Conservation (phyloP, 106 monocot species). For the Agapanthus africanus region DNA sequence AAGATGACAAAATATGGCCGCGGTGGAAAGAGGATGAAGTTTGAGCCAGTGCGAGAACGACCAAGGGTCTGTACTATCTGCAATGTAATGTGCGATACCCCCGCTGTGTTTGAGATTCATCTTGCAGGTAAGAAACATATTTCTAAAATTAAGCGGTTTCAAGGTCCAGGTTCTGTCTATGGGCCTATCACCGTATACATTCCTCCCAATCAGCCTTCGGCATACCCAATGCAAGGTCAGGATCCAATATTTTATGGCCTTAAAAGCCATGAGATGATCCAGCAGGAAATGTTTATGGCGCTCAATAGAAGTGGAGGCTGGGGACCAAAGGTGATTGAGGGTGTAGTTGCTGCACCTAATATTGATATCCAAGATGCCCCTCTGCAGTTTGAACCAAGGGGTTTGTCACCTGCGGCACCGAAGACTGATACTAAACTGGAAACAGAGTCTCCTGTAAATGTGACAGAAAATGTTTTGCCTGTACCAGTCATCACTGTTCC, state of each 20-base stretch:
- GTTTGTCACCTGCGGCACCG: no score
- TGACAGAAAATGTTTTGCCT: no score
- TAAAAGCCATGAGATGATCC: constrained; percentile 5
- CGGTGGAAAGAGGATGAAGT: constrained; percentile 35
- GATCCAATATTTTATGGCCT: constrained; percentile 49
- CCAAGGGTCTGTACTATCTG: constrained; percentile 55
- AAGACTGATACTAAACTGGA: no score
- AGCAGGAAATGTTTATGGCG: not conserved
- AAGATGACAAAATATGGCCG: constrained; percentile 17
- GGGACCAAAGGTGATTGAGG: no score
- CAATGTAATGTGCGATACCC: constrained; percentile 48
- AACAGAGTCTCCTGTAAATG: no score
- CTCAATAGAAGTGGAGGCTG: no score
- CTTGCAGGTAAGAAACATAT: constrained; percentile 56
- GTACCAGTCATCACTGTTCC: no score
- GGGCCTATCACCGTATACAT: constrained; percentile 46
- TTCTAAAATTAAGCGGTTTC: constrained; percentile 36
- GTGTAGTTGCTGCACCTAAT: no score
- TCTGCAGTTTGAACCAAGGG: not conserved
- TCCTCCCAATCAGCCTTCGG: constrained; percentile 41
- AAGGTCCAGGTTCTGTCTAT: constrained; percentile 28
- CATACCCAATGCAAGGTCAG: constrained; percentile 11
- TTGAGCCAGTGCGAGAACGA: constrained; percentile 7
- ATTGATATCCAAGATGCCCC: no score
- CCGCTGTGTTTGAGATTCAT: constrained; percentile 50